These are phyloP conservation scores for Chaetoceros tenuissimus DNA, from an alignment of 108 stramenopile species.

Conservation along the genomic window DNA sequence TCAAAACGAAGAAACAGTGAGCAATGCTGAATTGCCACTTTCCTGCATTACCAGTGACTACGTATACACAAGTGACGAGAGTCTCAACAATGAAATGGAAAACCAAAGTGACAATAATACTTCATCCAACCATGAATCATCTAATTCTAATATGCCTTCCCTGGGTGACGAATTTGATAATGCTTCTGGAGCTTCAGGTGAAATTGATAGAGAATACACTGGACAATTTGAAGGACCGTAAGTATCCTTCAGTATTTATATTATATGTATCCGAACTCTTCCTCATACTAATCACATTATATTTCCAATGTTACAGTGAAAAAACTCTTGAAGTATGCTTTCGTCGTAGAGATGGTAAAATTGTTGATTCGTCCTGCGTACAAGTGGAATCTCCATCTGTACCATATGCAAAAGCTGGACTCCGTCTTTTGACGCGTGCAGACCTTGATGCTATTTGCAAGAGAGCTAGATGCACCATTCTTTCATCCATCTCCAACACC, in stretches of 20 bases:
- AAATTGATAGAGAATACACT: constrained; percentile 63
- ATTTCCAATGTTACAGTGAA: no score
- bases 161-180: constrained; percentile 23
- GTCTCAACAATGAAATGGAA: neutral
- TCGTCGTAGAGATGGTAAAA: constrained; percentile 36
- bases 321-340: constrained; percentile 84
- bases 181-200: constrained; percentile 57
- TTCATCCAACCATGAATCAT: neutral
- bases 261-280: no score
- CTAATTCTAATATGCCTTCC: neutral
- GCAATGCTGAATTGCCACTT: neutral
- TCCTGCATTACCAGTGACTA: neutral
- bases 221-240: constrained; percentile 86
- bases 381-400: constrained; percentile 13
- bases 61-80: neutral
- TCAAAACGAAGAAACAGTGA: neutral
- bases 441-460: constrained; percentile 88
- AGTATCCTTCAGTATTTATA: no score
- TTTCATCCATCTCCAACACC: constrained; percentile 83
- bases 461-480: constrained; percentile 94
- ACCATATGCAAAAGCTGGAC: constrained; percentile 47
- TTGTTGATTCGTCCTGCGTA: constrained; percentile 8
- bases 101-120: neutral
- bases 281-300: no score
- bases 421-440: constrained; percentile 67